These are phyloP conservation scores for Vigna unguiculata DNA, from an alignment of 306 rosid species.

Conservation along the genomic window DNA sequence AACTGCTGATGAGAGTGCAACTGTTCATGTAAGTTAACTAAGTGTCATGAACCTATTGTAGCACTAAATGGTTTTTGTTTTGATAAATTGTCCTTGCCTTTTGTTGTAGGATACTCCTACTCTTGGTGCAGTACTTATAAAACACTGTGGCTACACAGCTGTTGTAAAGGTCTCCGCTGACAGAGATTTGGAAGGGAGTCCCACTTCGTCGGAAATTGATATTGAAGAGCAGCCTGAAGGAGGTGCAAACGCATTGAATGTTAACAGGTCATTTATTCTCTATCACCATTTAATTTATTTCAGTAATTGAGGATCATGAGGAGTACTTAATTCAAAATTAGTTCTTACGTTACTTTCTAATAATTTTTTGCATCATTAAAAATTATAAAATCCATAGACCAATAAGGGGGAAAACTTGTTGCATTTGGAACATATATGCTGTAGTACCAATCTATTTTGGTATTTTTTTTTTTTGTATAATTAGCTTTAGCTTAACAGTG, in stretches of 20 bases:
- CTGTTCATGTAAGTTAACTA: conserved; percentile 83
- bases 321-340: conserved; percentile 5
- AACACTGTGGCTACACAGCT: conserved; percentile 97
- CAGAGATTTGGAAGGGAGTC: conserved; percentile 62
- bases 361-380: conserved; percentile 16
- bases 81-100: conserved; percentile 35
- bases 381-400: conserved; percentile 9
- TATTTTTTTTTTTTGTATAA: conserved; percentile 25
- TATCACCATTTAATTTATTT: conserved; percentile 14
- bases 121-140: conserved; percentile 79
- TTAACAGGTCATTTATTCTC: conserved; percentile 73
- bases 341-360: neutral
- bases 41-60: conserved; percentile 19
- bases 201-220: conserved; percentile 72
- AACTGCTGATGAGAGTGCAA: conserved; percentile 98
- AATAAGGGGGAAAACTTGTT: neutral
- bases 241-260: conserved; percentile 92
- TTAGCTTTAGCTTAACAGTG: conserved; percentile 30
- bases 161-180: conserved; percentile 79
- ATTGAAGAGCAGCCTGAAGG: conserved; percentile 97
- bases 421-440: conserved; percentile 27
- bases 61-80: conserved; percentile 13
- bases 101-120: conserved; percentile 87
- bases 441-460: conserved; percentile 2
- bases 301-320: conserved; percentile 15